phyloP scores from a whole-genome alignment of 2,329 filamentous ascomycete species.

The Epichloe brachyelytri region DNA sequence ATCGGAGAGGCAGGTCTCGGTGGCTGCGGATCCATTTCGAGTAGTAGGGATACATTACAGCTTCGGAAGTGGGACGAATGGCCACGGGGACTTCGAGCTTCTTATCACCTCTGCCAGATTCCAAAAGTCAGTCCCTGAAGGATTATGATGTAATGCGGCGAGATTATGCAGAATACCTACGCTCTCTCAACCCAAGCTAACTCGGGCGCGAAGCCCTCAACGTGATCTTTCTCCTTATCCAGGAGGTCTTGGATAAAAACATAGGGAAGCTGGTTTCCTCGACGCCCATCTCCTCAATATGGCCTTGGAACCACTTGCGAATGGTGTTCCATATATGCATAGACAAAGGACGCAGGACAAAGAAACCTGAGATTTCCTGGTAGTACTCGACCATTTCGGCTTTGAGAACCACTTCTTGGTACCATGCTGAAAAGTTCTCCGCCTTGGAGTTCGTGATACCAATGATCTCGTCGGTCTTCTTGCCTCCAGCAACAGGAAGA shows the following conservation, averaged over 20 bases:
- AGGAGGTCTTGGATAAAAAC: conserved; percentile 90
- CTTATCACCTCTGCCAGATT: conserved; percentile 58
- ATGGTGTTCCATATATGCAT: conserved; percentile 58
- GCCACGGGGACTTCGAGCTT: conserved; percentile 72
- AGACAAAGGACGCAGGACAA: conserved; percentile 66
- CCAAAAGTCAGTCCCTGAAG: background rate
- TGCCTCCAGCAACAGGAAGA: conserved; percentile 41
- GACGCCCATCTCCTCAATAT: conserved; percentile 83
- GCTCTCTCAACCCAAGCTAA: conserved; percentile 81
- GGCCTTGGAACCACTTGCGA: conserved; percentile 53
- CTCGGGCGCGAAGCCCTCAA: conserved; percentile 95
- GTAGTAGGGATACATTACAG: conserved; percentile 93
- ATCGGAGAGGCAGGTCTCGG: conserved; percentile 79
- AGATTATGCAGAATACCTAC: conserved; percentile 27
- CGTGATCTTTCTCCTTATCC: conserved; percentile 81
- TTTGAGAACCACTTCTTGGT: conserved; percentile 94
- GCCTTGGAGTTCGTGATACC: conserved; percentile 80
- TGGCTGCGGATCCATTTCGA: conserved; percentile 95
- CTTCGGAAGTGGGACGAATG: conserved; percentile 56
- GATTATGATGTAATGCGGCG: background rate
- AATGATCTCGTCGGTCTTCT: conserved; percentile 58
- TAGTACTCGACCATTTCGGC: conserved; percentile 98
- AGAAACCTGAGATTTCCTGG: conserved; percentile 85
- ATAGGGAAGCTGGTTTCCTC: conserved; percentile 95
- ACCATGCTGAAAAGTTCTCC: conserved; percentile 87